A percentile compares a stretch with the other conserved stretches of the same genome.
These are phyloP conservation scores for Salix suchowensis DNA, from an alignment of 345 rosid species.

Conservation along the genomic window DNA sequence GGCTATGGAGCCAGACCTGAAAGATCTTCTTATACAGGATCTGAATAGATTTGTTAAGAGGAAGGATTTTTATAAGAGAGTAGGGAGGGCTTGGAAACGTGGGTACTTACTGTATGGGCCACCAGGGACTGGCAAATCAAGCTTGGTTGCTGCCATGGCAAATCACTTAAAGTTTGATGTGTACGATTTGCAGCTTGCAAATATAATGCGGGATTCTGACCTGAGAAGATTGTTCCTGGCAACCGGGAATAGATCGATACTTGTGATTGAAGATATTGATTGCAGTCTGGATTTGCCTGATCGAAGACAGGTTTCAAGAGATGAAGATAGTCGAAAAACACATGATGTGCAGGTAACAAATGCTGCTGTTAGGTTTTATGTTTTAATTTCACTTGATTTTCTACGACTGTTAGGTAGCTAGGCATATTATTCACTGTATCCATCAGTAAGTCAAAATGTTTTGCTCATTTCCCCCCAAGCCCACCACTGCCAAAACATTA, in stretches of 20 bases:
- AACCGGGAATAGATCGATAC: slow-evolving; percentile 45
- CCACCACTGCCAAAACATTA: no score
- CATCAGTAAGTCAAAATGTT: no score
- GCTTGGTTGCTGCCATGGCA: slow-evolving; percentile 60
- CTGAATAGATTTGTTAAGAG: slow-evolving; percentile 46
- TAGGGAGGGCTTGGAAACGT: slow-evolving; percentile 59
- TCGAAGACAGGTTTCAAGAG: slow-evolving; percentile 1
- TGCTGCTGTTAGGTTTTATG: no score
- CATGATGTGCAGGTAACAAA: neutral
- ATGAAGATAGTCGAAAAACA: neutral
- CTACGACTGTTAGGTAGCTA: no score
- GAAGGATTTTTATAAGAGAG: slow-evolving; percentile 45
- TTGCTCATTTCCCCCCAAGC: no score
- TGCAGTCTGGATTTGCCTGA: slow-evolving; percentile 24
- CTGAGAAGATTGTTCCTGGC: slow-evolving; percentile 39
- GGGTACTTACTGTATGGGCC: slow-evolving; percentile 55
- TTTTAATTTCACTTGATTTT: no score
- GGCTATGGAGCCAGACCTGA: slow-evolving; percentile 34
- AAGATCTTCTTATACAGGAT: slow-evolving; percentile 22
- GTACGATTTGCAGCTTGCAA: slow-evolving; percentile 48
- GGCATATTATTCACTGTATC: no score
- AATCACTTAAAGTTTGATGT: slow-evolving; percentile 53
- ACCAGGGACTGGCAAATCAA: slow-evolving; percentile 61
- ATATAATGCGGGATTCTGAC: slow-evolving; percentile 32
- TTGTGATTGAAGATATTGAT: slow-evolving; percentile 58